Evolutionary conservation across 306 rosid genomes (phyloP).

Genomic region (Pachyrhizus erosus): DNA sequence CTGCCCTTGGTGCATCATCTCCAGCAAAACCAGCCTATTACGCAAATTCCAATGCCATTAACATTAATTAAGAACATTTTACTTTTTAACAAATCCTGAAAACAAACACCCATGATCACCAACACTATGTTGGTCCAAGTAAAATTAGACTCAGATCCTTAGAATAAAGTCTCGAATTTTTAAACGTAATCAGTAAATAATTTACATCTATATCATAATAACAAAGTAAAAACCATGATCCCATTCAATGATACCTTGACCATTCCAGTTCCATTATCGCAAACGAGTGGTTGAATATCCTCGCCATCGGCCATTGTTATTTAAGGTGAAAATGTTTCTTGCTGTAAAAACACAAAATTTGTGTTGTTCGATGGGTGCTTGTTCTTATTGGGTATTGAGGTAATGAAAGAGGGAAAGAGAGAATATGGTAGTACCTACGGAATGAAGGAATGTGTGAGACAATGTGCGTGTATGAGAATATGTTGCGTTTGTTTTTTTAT

Average conservation of each 20-base stretch:
- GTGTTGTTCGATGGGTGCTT: not conserved
- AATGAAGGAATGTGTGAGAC: conserved; percentile 18
- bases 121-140: not conserved
- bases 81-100: not conserved
- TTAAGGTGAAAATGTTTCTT: conserved; percentile 14
- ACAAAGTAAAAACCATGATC: not conserved
- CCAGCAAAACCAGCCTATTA: conserved; percentile 95
- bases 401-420: not conserved
- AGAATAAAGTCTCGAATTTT: no score
- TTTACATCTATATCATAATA: no score
- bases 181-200: no score
- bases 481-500: not conserved
- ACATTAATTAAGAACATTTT: not conserved
- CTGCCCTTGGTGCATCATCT: conserved; percentile 98
- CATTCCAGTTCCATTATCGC: conserved; percentile 97
- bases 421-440: conserved; percentile 20
- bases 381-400: not conserved
- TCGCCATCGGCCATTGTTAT: conserved; percentile 81
- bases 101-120: not conserved
- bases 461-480: not conserved
- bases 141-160: not conserved
- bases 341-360: conserved; percentile 34
- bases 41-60: not conserved
- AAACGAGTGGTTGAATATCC: conserved; percentile 95
- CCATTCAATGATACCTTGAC: conserved; percentile 75